Evolutionary conservation across 164 flowering plant species (phyloP), one percentile per base, ranked within the genome.

Genomic region (Litsea cubeba): DNA sequence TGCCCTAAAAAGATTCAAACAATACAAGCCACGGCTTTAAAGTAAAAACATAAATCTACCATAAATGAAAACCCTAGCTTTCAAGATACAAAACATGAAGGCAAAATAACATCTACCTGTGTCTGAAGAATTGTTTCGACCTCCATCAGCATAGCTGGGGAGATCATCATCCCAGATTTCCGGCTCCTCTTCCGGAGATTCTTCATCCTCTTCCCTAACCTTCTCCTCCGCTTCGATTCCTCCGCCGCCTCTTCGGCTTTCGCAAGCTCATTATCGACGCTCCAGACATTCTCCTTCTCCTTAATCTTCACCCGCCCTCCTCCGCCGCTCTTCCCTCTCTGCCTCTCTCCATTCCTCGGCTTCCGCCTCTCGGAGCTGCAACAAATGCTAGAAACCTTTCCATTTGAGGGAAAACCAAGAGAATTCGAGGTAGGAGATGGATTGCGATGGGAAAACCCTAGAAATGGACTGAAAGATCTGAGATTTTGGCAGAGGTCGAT

Each of bases 261-360:
- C 20, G 88, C 95, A 20, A 81, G 70, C 66, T 88, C 91, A 77
- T 91, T 95, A 77, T 95, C 99, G 22, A 93, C 67, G 76, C 99
- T 95, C 99, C 99, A 93, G 23, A 90, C 92, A 65, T 95, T 95
- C 10, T 90, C 95, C 80, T 91, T 91, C 49, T 84, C 88, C 81
- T 82, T 88, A 46, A 46, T 80, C 71, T 74, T 81, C 74, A 81
- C 74, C 51, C 71, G 68, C 72, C 68, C 74, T 62, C 72, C 65
- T 20, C 75, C 60, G 49, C 73, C 65, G 64, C 71, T 64, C 26
- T 40, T 57, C 73, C 68, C 70, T 74, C 68, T 67, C 67, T 70
- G 57, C 64, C 15, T 40, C 75, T 70, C 69, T 2, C 60, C 65
- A 18, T 12, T 32, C 20, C 50, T 66, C 60, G 79, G 24, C 50